These are phyloP conservation scores for Candida multigemmis DNA, from an alignment of 805 yeast genomes.

Conservation along the genomic window DNA sequence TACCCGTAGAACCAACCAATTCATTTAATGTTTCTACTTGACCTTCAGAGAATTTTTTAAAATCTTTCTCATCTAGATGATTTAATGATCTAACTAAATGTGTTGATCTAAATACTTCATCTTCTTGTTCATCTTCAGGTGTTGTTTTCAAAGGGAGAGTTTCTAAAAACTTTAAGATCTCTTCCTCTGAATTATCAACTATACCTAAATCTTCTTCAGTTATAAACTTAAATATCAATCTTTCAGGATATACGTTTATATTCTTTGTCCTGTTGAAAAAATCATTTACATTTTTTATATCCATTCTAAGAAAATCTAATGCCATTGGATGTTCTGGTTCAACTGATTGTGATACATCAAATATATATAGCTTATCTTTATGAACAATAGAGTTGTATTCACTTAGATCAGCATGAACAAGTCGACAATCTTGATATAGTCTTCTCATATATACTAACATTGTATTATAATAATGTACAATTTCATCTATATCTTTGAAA, in stretches of 20 bases:
- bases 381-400: slow-evolving; percentile 92
- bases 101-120: slow-evolving; percentile 77
- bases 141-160: slow-evolving; percentile 50
- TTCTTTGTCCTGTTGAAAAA: slow-evolving; percentile 67
- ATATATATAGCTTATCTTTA: slow-evolving; percentile 65
- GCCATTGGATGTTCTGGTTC: slow-evolving; percentile 98
- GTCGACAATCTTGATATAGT: slow-evolving; percentile 77
- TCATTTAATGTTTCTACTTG: slow-evolving; percentile 70
- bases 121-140: slow-evolving; percentile 53
- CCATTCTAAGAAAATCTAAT: slow-evolving; percentile 92
- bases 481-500: slow-evolving; percentile 57
- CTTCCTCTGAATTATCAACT: slow-evolving; percentile 31
- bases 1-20: slow-evolving; percentile 30
- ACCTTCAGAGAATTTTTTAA: slow-evolving; percentile 69
- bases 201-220: slow-evolving; percentile 38
- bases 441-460: slow-evolving; percentile 79
- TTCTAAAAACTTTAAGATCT: slow-evolving; percentile 33
- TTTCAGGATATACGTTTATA: slow-evolving; percentile 73
- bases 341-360: slow-evolving; percentile 95
- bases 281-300: slow-evolving; percentile 89
- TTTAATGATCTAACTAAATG: slow-evolving; percentile 73
- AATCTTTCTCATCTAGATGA: slow-evolving; percentile 85
- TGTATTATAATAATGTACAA: slow-evolving; percentile 61
- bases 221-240: slow-evolving; percentile 71
- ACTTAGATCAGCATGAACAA: slow-evolving; percentile 94